Conservation (phyloP, 192 early-diverging fungal genomes). For the Polychytrium aggregatum region DNA sequence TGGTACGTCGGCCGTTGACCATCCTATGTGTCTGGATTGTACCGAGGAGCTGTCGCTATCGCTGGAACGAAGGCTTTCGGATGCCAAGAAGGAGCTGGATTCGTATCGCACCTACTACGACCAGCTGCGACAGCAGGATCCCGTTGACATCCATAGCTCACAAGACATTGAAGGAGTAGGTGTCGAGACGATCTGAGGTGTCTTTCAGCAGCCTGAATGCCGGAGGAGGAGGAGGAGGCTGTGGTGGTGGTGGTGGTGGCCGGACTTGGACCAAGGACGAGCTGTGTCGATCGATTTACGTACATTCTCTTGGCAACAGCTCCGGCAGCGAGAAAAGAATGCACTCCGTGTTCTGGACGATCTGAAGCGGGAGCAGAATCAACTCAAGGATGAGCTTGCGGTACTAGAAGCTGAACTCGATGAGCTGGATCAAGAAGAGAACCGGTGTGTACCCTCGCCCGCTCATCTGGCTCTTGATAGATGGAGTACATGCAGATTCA, state of each 20-base stretch:
- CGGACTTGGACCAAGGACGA: not conserved
- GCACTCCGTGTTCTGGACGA: not conserved
- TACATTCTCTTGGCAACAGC: no score
- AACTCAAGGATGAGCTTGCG: slow-evolving; percentile 10
- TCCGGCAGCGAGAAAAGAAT: not conserved
- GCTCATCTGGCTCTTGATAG: no score
- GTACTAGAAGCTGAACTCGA: not conserved
- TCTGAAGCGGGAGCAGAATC: slow-evolving; percentile 12
- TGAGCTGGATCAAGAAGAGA: no score
- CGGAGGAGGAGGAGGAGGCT: slow-evolving; percentile 41
- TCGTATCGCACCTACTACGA: slow-evolving; percentile 62
- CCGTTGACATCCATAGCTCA: not conserved
- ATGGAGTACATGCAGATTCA: not conserved
- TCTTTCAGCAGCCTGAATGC: slow-evolving; percentile 30
- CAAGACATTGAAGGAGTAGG: not conserved
- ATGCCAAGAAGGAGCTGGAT: slow-evolving; percentile 61
- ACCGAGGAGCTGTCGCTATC: slow-evolving; percentile 63
- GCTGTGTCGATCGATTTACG: no score
- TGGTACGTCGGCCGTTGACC: slow-evolving; percentile 57
- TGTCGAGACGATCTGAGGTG: slow-evolving; percentile 19
- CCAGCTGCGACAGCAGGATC: slow-evolving; percentile 4
- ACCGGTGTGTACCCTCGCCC: no score
- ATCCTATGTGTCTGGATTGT: slow-evolving; percentile 88
- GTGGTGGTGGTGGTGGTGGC: slow-evolving; percentile 34
- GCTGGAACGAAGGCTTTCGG: slow-evolving; percentile 57